Evolutionary conservation across 208 protist species (phyloP).

Genomic region (Leptomonas seymouri): DNA sequence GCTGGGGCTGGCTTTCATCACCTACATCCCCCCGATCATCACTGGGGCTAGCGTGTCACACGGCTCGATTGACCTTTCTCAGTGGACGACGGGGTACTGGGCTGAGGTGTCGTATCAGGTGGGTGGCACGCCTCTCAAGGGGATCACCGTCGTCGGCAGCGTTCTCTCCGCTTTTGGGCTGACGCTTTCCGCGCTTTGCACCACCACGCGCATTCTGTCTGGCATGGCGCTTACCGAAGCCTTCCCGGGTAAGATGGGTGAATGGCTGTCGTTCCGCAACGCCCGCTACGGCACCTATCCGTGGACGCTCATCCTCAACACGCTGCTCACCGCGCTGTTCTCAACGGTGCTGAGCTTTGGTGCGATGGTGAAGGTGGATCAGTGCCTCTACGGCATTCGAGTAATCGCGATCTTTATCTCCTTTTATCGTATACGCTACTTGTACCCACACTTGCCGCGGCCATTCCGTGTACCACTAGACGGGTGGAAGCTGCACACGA

Average conservation of each 20-base stretch:
- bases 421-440: constrained; percentile 63
- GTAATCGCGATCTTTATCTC: constrained; percentile 57
- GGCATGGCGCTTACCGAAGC: constrained; percentile 74
- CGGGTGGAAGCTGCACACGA: constrained; percentile 40
- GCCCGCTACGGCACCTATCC: constrained; percentile 74
- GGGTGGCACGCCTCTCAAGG: constrained; percentile 49
- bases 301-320: constrained; percentile 74
- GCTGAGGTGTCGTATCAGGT: constrained; percentile 50
- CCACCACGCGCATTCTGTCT: constrained; percentile 66
- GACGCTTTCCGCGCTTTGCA: constrained; percentile 75
- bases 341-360: constrained; percentile 65
- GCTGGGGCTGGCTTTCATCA: constrained; percentile 64
- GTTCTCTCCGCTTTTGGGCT: constrained; percentile 71
- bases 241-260: constrained; percentile 58
- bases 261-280: constrained; percentile 58
- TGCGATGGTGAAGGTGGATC: constrained; percentile 68
- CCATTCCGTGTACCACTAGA: constrained; percentile 62
- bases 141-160: constrained; percentile 57
- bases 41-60: constrained; percentile 56
- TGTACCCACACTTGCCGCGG: constrained; percentile 65
- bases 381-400: constrained; percentile 78
- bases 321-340: constrained; percentile 63
- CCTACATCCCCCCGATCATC: constrained; percentile 77
- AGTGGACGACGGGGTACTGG: constrained; percentile 83
- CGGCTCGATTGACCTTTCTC: constrained; percentile 47